Evolutionary conservation across 495 filamentous ascomycete species (phyloP).

Genomic region (Apiosordaria backusii): DNA sequence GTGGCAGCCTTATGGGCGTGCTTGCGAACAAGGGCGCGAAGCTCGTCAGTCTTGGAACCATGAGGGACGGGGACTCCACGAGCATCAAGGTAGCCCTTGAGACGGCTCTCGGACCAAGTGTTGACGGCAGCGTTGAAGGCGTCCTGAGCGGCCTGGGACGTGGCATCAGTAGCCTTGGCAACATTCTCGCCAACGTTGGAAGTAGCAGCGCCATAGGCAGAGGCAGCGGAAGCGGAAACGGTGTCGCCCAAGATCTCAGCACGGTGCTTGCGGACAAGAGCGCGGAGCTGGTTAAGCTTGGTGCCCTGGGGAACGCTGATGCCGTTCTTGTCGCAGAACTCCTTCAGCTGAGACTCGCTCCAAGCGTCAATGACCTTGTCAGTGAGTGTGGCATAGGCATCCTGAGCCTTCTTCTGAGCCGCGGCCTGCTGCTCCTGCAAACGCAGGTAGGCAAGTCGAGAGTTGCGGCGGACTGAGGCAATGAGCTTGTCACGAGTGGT

Average conservation of each 20-base stretch:
- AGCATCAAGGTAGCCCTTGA: constrained; percentile 75
- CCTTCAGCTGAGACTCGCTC: constrained; percentile 83
- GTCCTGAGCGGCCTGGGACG: constrained; percentile 59
- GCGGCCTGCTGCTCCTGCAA: constrained; percentile 56
- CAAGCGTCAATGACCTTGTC: constrained; percentile 85
- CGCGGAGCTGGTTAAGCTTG: constrained; percentile 80
- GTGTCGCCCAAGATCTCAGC: constrained; percentile 67
- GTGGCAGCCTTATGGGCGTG: constrained; percentile 68
- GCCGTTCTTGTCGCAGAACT: constrained; percentile 85
- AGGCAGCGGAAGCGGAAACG: constrained; percentile 56
- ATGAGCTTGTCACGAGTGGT: constrained; percentile 83
- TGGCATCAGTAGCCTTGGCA: constrained; percentile 70
- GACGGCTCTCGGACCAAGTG: constrained; percentile 65
- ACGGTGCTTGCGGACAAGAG: constrained; percentile 87
- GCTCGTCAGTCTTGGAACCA: constrained; percentile 70
- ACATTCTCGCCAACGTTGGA: constrained; percentile 75
- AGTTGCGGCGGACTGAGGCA: constrained; percentile 85
- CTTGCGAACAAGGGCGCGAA: constrained; percentile 69
- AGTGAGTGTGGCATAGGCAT: constrained; percentile 66
- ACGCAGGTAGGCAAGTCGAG: constrained; percentile 69
- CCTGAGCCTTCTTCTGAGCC: constrained; percentile 61
- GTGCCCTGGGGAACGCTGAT: constrained; percentile 90
- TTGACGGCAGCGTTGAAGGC: constrained; percentile 61
- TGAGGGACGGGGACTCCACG: constrained; percentile 73
- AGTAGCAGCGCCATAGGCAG: constrained; percentile 75